Conservation (phyloP, 2,329 filamentous ascomycete species). For the Chaetomiaceae sp. region DNA sequence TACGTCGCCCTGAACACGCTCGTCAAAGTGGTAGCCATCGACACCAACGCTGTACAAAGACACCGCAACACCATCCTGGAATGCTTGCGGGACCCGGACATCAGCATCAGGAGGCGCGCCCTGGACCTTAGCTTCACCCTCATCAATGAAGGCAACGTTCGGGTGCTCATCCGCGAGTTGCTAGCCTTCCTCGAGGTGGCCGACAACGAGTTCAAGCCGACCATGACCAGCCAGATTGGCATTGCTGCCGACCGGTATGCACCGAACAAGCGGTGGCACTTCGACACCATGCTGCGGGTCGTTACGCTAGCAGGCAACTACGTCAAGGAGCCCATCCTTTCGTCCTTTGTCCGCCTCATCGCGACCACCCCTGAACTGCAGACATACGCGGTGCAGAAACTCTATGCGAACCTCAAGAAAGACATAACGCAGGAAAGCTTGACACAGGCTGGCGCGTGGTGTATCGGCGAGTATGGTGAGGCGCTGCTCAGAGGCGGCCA, state of each 20-base stretch:
- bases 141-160: constrained; percentile 94
- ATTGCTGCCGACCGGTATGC: constrained; percentile 94
- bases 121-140: constrained; percentile 96
- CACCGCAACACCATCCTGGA: constrained; percentile 97
- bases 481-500: constrained; percentile 80
- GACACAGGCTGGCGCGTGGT: constrained; percentile 90
- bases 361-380: constrained; percentile 92
- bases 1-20: constrained; percentile 96
- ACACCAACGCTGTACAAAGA: constrained; percentile 93
- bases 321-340: constrained; percentile 95
- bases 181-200: constrained; percentile 94
- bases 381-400: constrained; percentile 92
- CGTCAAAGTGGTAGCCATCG: constrained; percentile 95
- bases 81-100: constrained; percentile 92
- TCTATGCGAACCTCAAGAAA: constrained; percentile 84
- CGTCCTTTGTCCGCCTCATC: constrained; percentile 91
- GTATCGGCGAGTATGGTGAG: constrained; percentile 95
- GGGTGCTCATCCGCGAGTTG: constrained; percentile 86
- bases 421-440: constrained; percentile 97
- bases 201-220: constrained; percentile 97
- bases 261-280: constrained; percentile 96
- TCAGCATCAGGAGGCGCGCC: constrained; percentile 92
- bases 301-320: constrained; percentile 92
- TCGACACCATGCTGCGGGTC: constrained; percentile 94
- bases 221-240: constrained; percentile 97